These are phyloP conservation scores for Casaregolazyma suthepensis DNA, from an alignment of 1,139 yeast species.

Conservation along the genomic window DNA sequence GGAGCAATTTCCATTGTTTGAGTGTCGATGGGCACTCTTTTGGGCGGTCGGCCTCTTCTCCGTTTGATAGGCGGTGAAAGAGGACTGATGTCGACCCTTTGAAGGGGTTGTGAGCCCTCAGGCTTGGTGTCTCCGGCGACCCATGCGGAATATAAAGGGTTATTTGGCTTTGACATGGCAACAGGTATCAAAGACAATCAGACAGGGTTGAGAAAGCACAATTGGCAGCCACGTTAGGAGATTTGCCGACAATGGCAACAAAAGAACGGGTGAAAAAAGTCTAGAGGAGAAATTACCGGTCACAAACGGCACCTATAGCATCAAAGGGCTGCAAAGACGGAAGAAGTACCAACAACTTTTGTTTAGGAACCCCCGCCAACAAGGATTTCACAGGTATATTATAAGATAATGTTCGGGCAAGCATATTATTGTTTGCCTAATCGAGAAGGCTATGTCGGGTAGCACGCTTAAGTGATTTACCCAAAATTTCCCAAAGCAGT, in stretches of 20 bases:
- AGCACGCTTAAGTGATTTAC: neutral
- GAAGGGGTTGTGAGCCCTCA: neutral
- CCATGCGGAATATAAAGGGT: neutral
- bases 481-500: neutral
- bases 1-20: constrained; percentile 23
- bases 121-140: neutral
- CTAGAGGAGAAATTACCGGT: neutral
- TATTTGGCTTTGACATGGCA: neutral
- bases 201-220: neutral
- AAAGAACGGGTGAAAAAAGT: neutral
- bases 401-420: neutral
- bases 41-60: constrained; percentile 25
- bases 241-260: neutral
- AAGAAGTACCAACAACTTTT: no score
- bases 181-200: neutral
- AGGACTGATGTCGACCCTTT: neutral
- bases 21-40: constrained; percentile 24
- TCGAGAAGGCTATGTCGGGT: neutral
- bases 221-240: no score
- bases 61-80: constrained; percentile 8
- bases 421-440: neutral
- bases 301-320: neutral
- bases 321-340: neutral
- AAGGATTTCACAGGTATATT: neutral
- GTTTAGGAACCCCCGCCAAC: neutral